phyloP scores from a whole-genome alignment of 257 asterid species.

The Oldenlandia corymbosa region DNA sequence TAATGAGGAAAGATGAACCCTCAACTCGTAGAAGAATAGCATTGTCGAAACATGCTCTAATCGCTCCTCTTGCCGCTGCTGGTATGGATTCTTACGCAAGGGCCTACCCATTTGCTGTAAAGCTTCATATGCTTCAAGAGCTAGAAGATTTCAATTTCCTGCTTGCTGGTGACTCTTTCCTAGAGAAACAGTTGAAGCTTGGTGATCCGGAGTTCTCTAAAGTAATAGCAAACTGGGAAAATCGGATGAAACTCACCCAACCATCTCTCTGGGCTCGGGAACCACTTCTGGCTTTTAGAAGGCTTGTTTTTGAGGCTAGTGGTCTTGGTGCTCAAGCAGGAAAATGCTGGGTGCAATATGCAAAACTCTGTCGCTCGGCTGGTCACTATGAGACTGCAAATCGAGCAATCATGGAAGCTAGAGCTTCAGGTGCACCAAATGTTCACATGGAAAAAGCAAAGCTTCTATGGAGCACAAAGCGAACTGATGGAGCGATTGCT shows the following conservation, averaged over 20 bases:
- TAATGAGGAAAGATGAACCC: slow-evolving; percentile 76
- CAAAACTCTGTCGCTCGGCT: slow-evolving; percentile 93
- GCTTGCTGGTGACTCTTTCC: slow-evolving; percentile 78
- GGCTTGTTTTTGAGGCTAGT: slow-evolving; percentile 86
- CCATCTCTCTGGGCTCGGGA: slow-evolving; percentile 99
- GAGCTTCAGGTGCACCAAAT: slow-evolving; percentile 72
- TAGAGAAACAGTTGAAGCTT: slow-evolving; percentile 46
- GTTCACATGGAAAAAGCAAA: slow-evolving; percentile 96
- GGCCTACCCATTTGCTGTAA: slow-evolving; percentile 90
- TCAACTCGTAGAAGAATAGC: slow-evolving; percentile 74
- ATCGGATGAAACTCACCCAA: slow-evolving; percentile 83
- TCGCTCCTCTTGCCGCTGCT: slow-evolving; percentile 99
- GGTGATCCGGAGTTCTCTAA: slow-evolving; percentile 61
- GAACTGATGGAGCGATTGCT: slow-evolving; percentile 94
- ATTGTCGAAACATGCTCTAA: slow-evolving; percentile 78
- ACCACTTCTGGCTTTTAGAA: slow-evolving; percentile 87
- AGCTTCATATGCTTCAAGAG: slow-evolving; percentile 95
- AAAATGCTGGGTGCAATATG: slow-evolving; percentile 91
- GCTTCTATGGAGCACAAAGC: slow-evolving; percentile 92
- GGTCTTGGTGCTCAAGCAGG: slow-evolving; percentile 72
- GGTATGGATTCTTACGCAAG: slow-evolving; percentile 99
- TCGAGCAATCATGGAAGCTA: slow-evolving; percentile 92
- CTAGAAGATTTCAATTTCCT: slow-evolving; percentile 82
- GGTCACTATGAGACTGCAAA: slow-evolving; percentile 97
- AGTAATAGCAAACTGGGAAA: slow-evolving; percentile 77